phyloP scores from a whole-genome alignment of 169 alveolate genomes.

The Cytauxzoon felis region DNA sequence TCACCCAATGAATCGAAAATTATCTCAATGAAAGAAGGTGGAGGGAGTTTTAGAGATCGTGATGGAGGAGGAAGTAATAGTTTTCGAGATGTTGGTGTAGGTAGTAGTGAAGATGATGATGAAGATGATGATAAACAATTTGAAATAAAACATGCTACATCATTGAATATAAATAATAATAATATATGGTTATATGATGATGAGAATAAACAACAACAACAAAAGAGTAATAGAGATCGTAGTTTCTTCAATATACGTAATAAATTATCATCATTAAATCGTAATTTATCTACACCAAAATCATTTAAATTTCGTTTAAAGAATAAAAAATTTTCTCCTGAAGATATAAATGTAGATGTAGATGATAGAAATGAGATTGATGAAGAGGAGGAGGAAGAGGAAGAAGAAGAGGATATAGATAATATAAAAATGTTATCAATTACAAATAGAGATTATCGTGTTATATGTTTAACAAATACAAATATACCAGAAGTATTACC shows the following conservation, averaged over 20 bases:
- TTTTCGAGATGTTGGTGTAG: too few relatives aligned
- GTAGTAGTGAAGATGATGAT: too few relatives aligned
- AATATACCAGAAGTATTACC: neutral
- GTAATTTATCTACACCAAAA: constrained; percentile 38
- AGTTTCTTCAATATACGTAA: constrained; percentile 36
- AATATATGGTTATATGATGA: constrained; percentile 23
- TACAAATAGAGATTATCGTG: constrained; percentile 4
- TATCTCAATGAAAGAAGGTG: too few relatives aligned
- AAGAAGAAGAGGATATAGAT: neutral
- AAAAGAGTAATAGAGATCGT: constrained; percentile 23
- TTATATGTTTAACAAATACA: constrained; percentile 4
- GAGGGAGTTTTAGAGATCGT: too few relatives aligned
- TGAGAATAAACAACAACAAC: constrained; percentile 10
- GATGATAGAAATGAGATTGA: neutral
- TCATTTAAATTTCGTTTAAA: neutral
- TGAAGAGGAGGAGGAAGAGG: neutral
- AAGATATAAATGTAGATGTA: neutral
- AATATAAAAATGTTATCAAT: neutral
- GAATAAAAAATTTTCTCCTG: neutral
- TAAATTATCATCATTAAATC: constrained; percentile 25
- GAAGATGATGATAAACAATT: neutral
- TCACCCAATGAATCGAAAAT: too few relatives aligned
- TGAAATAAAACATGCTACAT: constrained; percentile 18
- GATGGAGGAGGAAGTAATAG: too few relatives aligned
- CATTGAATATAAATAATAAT: neutral